Evolutionary conservation across 1,284 basidiomycete genomes (phyloP).

Genomic region (Heterobasidion parviporum): DNA sequence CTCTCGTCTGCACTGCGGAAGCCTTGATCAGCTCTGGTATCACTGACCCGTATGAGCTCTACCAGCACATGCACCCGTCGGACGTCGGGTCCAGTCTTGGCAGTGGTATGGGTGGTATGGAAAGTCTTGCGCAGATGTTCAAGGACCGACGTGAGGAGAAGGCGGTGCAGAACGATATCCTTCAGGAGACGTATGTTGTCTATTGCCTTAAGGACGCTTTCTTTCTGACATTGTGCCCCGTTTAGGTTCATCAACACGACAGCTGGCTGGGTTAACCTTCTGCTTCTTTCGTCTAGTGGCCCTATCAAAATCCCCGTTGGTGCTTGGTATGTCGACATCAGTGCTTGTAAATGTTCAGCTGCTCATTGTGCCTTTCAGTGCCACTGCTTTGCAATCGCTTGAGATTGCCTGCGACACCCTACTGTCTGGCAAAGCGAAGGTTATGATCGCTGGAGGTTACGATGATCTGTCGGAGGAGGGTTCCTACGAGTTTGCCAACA

Average conservation of each 20-base stretch:
- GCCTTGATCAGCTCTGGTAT: conserved; percentile 96
- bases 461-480: conserved; percentile 98
- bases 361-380: conserved; percentile 35
- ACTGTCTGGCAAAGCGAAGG: conserved; percentile 92
- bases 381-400: conserved; percentile 94
- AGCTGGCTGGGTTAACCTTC: conserved; percentile 95
- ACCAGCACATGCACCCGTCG: conserved; percentile 94
- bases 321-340: conserved; percentile 64
- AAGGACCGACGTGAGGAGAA: conserved; percentile 95
- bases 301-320: conserved; percentile 99
- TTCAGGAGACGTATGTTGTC: conserved; percentile 86
- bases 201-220: conserved; percentile 3
- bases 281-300: conserved; percentile 90
- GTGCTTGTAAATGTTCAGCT: background rate
- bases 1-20: conserved; percentile 91
- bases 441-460: conserved; percentile 98
- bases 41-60: conserved; percentile 95
- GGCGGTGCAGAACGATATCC: conserved; percentile 95
- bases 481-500: conserved; percentile 96
- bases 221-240: conserved; percentile 3
- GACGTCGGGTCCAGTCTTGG: conserved; percentile 91
- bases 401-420: conserved; percentile 98
- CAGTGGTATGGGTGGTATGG: conserved; percentile 96
- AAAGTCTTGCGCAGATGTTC: conserved; percentile 92
- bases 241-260: conserved; percentile 92